Evolutionary conservation across 2,329 filamentous ascomycete species (phyloP), one percentile per base, ranked within the genome.

Genomic region (Aphanocladium album): DNA sequence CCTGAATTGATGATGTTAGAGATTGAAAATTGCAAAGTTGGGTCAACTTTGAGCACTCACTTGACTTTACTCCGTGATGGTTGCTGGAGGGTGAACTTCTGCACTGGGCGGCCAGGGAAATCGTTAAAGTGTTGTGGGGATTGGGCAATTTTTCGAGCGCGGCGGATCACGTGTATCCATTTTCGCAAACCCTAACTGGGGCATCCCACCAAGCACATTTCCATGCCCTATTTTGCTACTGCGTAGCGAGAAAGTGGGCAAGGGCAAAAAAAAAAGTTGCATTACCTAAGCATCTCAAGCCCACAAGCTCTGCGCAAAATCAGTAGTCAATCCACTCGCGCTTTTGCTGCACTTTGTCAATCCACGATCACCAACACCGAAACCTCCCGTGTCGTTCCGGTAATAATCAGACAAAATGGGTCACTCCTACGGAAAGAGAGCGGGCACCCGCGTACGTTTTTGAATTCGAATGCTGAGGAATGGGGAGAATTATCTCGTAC

Each of bases 341-440:
- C 70, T 70, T 71, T 64, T 60, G 57, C 49, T 54, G 50, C 21
- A 54, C 41, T 62, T 64, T 67, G 71, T 67, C 69, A 74, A 72
- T 70, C 72, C 70, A 79, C 77, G 72, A 79, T 76, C 71, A 76
- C 74, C 76, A 74, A 70, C 71, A 72, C 70, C 66, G 67, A 69
- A 66, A 65, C 66, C 66, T 64, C 47, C 53, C 60, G 59, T 60
- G 62, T 71, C 68, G 72, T 70, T 73, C 71, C 69, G 69, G 68
- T 71, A 74, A 41, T 71, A 73, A 77, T 79, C 72, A 80, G 82
- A 80, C 84, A 85, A 83, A 78, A 91, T 91, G 89, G 88, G 88
- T 90, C 89, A 93, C 84, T 85, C 90, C 74, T 87, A 88, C 81
- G 90, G 90, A 91, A 87, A 93, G 76, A 87, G 90, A 79, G 84